These are phyloP conservation scores for Rubia peregrina DNA, from an alignment of 305 asterid species.

Conservation along the genomic window DNA sequence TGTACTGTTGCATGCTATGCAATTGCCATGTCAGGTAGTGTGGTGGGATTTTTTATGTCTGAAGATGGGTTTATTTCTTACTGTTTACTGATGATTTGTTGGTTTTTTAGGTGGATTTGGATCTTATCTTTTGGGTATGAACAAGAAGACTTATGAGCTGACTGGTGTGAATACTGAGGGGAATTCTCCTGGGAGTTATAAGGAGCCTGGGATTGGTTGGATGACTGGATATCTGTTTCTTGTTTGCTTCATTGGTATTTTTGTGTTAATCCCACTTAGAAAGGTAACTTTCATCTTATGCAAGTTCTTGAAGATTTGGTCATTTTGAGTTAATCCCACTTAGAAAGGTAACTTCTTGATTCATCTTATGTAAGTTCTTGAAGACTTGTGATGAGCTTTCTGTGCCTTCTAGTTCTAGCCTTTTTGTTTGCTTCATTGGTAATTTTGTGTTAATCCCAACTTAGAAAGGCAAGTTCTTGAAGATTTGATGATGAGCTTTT, in stretches of 20 bases:
- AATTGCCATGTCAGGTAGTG: slow-evolving; percentile 46
- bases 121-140: slow-evolving; percentile 25
- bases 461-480: slow-evolving; percentile 46
- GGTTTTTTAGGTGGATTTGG: slow-evolving; percentile 29
- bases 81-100: no score
- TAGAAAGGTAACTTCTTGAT: slow-evolving; percentile 49
- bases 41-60: neutral
- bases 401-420: no score
- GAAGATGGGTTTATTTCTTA: neutral
- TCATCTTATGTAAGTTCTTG: neutral
- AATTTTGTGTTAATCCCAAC: slow-evolving; percentile 77
- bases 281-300: slow-evolving; percentile 38
- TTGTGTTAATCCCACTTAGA: slow-evolving; percentile 80
- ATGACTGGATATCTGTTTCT: slow-evolving; percentile 73
- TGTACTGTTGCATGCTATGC: slow-evolving; percentile 48
- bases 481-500: no score
- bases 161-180: slow-evolving; percentile 57
- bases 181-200: slow-evolving; percentile 56
- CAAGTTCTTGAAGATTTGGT: neutral
- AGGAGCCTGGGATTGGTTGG: slow-evolving; percentile 77
- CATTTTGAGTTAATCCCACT: no score
- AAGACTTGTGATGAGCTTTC: no score
- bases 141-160: slow-evolving; percentile 26
- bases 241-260: slow-evolving; percentile 69
- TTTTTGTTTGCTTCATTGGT: slow-evolving; percentile 72